Conservation (phyloP, 371 early-diverging fungal genomes). For the Blyttiomyces sp. region DNA sequence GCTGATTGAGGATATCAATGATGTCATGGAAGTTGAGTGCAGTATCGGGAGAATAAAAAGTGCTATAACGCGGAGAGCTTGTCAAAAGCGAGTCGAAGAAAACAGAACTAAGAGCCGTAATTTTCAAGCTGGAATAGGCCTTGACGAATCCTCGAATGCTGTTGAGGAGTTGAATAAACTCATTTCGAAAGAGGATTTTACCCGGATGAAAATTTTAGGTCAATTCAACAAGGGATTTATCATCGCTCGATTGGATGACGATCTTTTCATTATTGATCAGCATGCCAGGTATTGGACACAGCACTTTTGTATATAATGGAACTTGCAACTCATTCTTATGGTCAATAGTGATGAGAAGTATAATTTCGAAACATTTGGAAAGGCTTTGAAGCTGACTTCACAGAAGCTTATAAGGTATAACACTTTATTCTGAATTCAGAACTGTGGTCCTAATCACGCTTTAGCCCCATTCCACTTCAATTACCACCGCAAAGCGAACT, state of each 20-base stretch:
- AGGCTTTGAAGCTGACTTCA: constrained; percentile 30
- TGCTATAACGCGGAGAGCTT: too few relatives aligned
- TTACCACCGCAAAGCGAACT: constrained; percentile 78
- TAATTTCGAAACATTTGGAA: constrained; percentile 78
- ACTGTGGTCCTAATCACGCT: not conserved
- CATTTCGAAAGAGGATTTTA: constrained; percentile 81
- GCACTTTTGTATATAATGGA: not conserved
- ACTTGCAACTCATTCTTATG: not conserved
- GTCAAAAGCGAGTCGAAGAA: too few relatives aligned
- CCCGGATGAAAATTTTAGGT: constrained; percentile 81
- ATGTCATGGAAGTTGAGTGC: too few relatives aligned
- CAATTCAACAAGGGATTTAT: constrained; percentile 99
- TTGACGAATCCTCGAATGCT: constrained; percentile 12
- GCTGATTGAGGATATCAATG: too few relatives aligned
- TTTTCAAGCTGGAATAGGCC: constrained; percentile 15
- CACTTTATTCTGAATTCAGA: not conserved
- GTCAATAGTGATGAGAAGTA: constrained; percentile 90
- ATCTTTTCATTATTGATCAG: constrained; percentile 95
- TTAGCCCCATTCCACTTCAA: constrained; percentile 59
- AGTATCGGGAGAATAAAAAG: too few relatives aligned
- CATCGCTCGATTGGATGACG: constrained; percentile 61
- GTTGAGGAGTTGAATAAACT: constrained; percentile 47
- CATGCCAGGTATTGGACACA: constrained; percentile 91
- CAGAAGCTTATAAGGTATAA: constrained; percentile 67
- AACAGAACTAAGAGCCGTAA: too few relatives aligned